Evolutionary conservation across 371 early-diverging fungal species (phyloP).

Genomic region (Mortierella sp.): DNA sequence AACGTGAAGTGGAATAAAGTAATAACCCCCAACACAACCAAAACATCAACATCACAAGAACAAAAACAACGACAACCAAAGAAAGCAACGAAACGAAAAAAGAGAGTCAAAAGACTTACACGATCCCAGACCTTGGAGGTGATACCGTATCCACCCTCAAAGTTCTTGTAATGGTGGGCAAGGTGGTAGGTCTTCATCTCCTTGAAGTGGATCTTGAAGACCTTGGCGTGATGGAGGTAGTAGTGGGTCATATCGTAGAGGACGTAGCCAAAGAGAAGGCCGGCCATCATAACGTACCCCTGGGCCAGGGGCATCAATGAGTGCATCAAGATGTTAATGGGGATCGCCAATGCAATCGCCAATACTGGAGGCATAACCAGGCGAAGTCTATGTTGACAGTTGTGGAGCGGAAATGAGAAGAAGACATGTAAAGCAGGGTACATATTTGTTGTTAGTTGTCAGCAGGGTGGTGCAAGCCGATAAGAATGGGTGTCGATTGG

Average conservation of each 20-base stretch:
- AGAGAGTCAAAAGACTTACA: conserved; percentile 49
- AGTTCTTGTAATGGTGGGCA: conserved; percentile 95
- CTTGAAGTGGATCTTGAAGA: conserved; percentile 76
- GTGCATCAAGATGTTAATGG: conserved; percentile 69
- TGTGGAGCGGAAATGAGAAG: neutral
- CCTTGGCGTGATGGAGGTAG: conserved; percentile 94
- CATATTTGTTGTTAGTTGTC: neutral
- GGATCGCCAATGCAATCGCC: conserved; percentile 74
- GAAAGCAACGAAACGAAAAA: neutral
- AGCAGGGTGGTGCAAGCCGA: neutral
- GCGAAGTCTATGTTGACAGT: conserved; percentile 72
- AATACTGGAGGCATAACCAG: conserved; percentile 98
- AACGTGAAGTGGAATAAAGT: neutral
- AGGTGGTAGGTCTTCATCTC: conserved; percentile 95
- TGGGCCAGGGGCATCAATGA: conserved; percentile 63
- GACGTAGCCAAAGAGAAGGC: conserved; percentile 88
- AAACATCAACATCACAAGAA: neutral
- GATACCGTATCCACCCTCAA: conserved; percentile 91
- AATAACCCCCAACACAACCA: neutral
- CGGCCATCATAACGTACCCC: conserved; percentile 79
- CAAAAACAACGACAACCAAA: neutral
- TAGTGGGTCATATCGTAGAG: conserved; percentile 95
- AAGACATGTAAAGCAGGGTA: neutral
- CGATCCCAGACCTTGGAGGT: conserved; percentile 95
- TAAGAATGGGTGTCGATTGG: neutral